Base-by-base conservation (phyloP, 768 basidiomycete species). In the Leccinum subgranulosum region DNA sequence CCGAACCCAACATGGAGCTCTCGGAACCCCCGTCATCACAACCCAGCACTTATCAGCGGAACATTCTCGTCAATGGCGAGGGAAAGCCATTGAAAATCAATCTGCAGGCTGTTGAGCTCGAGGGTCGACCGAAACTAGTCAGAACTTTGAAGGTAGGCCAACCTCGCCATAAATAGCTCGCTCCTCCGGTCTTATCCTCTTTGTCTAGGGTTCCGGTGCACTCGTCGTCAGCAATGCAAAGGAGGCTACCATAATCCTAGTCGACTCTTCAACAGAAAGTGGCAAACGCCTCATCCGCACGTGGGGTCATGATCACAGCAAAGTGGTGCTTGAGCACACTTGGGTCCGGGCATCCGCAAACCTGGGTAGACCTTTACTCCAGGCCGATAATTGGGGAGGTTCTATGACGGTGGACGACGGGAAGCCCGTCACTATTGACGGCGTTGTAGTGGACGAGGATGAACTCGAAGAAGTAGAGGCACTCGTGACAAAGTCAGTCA, bases 211-310 rank as follows among this genome's bases (percentile, higher is more conserved):
- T 68, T 74, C 79, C 14, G 87, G 87, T 31, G 88, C 84, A 4
- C 56, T 69, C 17, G 79, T 85, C 48, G 76, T 75, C 56, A 76
- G 73, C 51, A 79, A 81, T 57, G 79, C 83, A 9, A 78, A 74
- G 48, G 75, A 79, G 51, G 81, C 87, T 0, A 70, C 77, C 19
- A 73, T 88, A 25, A 81, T 88, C 47, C 72, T 90, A 5, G 84
- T 90, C 7, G 81, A 88, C 60, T 68, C 80, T 2, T 69, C 72
- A 17, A 76, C 81, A 0, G 65, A 73, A n/a, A 77, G 79, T 43
- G 86, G 87, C 27, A 74, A 75, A 64, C 75, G 77, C 17, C 81
- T 87, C 63, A 77, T 87, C 57, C 78, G 81, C 39, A 80, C 82
- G 19, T 88, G 84, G 84, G 76, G 79, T 7, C 65, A 69, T 23